Percentiles rank a stretch among this genome's conserved stretches.
Conservation (phyloP, 2,329 filamentous ascomycete species). For the Aspergillus pseudoviridinutans region DNA sequence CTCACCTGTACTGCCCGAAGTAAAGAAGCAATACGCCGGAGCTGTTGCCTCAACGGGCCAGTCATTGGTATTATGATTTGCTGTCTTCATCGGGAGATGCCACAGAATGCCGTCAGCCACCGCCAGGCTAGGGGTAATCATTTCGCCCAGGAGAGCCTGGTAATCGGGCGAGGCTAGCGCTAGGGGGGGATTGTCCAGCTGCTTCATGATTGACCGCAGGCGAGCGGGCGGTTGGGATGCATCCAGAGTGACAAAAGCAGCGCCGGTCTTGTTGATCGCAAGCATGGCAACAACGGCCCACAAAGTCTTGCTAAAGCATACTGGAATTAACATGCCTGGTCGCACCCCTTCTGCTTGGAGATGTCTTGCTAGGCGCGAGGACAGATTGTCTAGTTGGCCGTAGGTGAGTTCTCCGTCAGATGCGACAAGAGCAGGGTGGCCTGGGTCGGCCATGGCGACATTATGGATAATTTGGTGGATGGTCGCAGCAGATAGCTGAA, state of each 20-base stretch:
- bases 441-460: no score
- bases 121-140: background rate
- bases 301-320: background rate
- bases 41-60: background rate
- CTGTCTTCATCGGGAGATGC: background rate
- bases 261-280: background rate
- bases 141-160: background rate
- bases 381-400: background rate
- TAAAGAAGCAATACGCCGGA: constrained; percentile 5
- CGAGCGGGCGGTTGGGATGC: background rate
- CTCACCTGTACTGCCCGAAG: constrained; percentile 4
- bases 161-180: background rate
- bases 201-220: background rate
- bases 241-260: background rate
- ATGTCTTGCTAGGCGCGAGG: background rate
- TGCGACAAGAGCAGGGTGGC: no score
- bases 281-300: constrained; percentile 1
- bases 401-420: background rate
- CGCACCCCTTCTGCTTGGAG: background rate
- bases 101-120: background rate
- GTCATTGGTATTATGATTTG: background rate
- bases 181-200: background rate
- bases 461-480: no score
- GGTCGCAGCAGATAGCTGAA: no score
- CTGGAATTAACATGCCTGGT: background rate